A percentile compares a stretch with the other conserved stretches of the same genome.
Conservation (phyloP, 371 early-diverging fungal genomes). For the Haplosporangium sp. region DNA sequence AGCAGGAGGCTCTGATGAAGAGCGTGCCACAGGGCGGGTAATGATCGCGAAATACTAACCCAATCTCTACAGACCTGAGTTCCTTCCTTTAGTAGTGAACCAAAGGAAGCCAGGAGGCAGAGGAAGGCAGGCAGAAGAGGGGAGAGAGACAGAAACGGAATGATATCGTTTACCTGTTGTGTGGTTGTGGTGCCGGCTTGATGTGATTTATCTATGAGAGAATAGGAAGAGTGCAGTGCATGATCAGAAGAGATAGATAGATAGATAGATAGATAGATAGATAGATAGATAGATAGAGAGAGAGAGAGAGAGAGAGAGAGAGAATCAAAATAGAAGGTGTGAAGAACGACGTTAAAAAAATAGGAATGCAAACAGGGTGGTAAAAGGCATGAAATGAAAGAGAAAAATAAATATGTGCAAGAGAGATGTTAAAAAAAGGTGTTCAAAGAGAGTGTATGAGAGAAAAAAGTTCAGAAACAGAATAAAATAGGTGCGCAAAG, state of each 20-base stretch:
- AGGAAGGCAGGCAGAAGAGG: conserved; percentile 29
- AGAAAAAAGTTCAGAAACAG: too few relatives aligned
- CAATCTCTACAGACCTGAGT: conserved; percentile 34
- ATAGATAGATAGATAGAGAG: background rate
- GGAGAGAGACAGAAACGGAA: conserved; percentile 11
- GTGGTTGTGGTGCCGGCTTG: too few relatives aligned
- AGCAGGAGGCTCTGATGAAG: too few relatives aligned
- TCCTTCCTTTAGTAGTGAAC: conserved; percentile 32
- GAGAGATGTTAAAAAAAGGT: background rate
- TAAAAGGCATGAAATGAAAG: background rate
- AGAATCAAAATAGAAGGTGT: too few relatives aligned
- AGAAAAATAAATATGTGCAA: conserved; percentile 1
- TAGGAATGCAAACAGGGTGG: too few relatives aligned
- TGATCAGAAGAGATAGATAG: too few relatives aligned
- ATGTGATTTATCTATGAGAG: too few relatives aligned
- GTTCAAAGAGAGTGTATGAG: background rate
- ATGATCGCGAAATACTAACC: conserved; percentile 44
- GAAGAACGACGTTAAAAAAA: too few relatives aligned
- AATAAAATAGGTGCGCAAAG: too few relatives aligned
- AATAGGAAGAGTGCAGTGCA: too few relatives aligned
- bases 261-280: too few relatives aligned
- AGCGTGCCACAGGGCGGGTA: conserved; percentile 19
- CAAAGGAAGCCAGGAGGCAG: conserved; percentile 45
- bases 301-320: background rate
- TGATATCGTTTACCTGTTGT: conserved; percentile 16